Evolutionary conservation across 495 filamentous ascomycete species (phyloP), one percentile per base, ranked within the genome.

Genomic region (Umbilicaria muhlenbergii): DNA sequence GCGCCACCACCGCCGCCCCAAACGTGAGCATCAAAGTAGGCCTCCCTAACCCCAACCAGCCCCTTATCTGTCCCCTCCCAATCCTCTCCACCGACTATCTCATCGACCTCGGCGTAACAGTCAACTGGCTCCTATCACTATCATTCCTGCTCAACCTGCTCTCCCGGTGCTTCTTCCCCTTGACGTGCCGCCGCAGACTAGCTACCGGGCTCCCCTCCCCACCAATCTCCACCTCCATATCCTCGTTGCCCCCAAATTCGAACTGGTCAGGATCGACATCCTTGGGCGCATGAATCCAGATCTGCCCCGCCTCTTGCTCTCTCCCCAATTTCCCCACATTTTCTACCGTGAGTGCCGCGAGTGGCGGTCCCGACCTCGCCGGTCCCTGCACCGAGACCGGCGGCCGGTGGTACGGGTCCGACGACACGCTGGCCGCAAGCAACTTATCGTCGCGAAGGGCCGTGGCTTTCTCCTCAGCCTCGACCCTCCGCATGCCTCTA

Each of bases 401-500:
- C 12, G 40, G 39, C 18, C 31, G 21, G 15, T 40, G 2, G 42
- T 24, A 36, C 7, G 43, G 37, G 19, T n/a, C 33, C 11, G 34
- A 19, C 11, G 36, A 11, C n/a, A 56, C 57, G 24, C 53, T 58
- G 17, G 58, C 57, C 3, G 58, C 63, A 16, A 73, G 44, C 5
- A 72, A 44, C 38, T 63, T 69, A 45, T 69, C 63, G 42, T 72
- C 64, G 7, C 67, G 57, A 1, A 70, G 52, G 17, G 52, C 43
- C 5, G 53, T 60, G 1, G 68, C 69, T 47, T 65, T 66, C 43
- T 72, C 70, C 42, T 66, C 67, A 0, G 64, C 58, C 13, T 60
- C 47, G 33, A 59, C 56, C 8, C 58, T 51, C 18, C 57, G 44
- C 8, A 58, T 34, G 5, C 39, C 55, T 8, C 56, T 54, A 11